phyloP scores from a whole-genome alignment of 179 eudicot species.

The Heliamphora pulchella region DNA sequence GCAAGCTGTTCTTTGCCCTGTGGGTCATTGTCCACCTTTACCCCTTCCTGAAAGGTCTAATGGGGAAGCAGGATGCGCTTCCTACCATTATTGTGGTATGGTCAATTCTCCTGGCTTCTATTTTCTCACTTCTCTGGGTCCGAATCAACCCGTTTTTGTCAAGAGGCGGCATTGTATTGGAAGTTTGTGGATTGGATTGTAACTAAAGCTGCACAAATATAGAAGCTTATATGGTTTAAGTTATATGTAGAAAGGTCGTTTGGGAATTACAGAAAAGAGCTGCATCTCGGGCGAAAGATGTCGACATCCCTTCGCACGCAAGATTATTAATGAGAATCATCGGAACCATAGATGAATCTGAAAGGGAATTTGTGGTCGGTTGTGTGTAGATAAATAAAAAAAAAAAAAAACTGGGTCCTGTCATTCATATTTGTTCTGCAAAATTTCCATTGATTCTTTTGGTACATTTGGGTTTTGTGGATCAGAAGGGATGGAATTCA shows the following conservation, averaged over 20 bases:
- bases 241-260: not conserved
- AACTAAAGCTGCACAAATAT: slow-evolving; percentile 30
- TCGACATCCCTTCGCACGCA: not conserved
- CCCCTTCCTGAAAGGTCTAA: slow-evolving; percentile 41
- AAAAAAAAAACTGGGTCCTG: slow-evolving; percentile 15
- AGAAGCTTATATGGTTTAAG: not conserved
- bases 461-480: slow-evolving; percentile 10
- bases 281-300: not conserved
- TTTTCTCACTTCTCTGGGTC: slow-evolving; percentile 80
- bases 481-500: slow-evolving; percentile 3
- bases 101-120: slow-evolving; percentile 76
- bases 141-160: slow-evolving; percentile 67
- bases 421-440: slow-evolving; percentile 26
- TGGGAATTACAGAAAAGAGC: slow-evolving; percentile 13
- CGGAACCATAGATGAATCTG: slow-evolving; percentile 7
- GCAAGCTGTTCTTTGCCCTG: slow-evolving; percentile 37
- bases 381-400: slow-evolving; percentile 38
- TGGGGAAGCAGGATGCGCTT: slow-evolving; percentile 47
- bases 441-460: slow-evolving; percentile 17
- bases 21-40: slow-evolving; percentile 51
- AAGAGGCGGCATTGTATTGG: slow-evolving; percentile 66
- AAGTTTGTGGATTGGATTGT: slow-evolving; percentile 83
- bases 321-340: slow-evolving; percentile 2
- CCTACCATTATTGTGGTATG: slow-evolving; percentile 59
- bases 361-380: slow-evolving; percentile 12